Evolutionary conservation across 805 yeast species (phyloP), one percentile per base, ranked within the genome.

Genomic region (Lipomyces sp.): DNA sequence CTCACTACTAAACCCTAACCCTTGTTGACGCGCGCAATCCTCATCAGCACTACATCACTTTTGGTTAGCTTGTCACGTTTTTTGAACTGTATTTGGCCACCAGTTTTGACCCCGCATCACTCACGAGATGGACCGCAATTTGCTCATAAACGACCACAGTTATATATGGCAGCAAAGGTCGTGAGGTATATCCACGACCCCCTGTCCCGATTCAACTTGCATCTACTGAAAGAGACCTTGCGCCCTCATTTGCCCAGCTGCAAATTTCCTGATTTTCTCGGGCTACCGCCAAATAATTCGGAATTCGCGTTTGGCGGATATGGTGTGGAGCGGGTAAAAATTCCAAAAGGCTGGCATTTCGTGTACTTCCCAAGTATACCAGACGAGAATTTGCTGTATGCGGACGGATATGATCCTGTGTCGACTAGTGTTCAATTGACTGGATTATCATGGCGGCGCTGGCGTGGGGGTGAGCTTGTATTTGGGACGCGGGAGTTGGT

Each of bases 271-370:
- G 64, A 60, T 24, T 66, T 66, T 35, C 55, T 60, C 13, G n/a
- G 54, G 2, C 29, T 42, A 30, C 48, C 61, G n/a, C 34, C 64
- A 13, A 18, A n/a, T 1, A 42, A 42, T 15, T 42, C 48, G 24
- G 48, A 15, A 15, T 7, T 42, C 15, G 10, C 3, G 24, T 4
- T 42, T 50, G 29, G 24, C n/a, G 18, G 7, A 7, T 13, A 35
- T 13, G 53, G 13, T 24, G n/a, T 50, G 15, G 51, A 18, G 5
- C 45, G 13, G 15, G 48, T 54, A 10, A 35, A 39, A 15, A 60
- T 68, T 8, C 71, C 71, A 2, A 34, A 32, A 29, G 63, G 65
- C 13, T 68, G 71, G 71, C 71, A 68, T 34, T 68, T 68, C 54
- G 53, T 66, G 29, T 68, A 48, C 45, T 68, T 65, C 30, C 70